A percentile compares a stretch with the other conserved stretches of the same genome.
These are phyloP conservation scores for Calendula officinalis DNA, from an alignment of 129 eudicot genomes.

Conservation along the genomic window DNA sequence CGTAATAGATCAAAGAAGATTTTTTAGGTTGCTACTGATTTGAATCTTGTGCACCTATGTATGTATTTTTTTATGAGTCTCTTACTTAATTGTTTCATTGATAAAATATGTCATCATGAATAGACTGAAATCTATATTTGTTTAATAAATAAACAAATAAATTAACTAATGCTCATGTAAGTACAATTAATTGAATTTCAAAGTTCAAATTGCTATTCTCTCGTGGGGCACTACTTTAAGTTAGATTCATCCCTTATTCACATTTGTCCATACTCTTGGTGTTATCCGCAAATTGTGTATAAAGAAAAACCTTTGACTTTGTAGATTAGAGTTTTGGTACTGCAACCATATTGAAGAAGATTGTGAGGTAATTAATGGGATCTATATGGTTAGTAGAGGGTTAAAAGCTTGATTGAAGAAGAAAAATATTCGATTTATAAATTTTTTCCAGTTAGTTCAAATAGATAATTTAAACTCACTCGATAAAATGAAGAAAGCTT, in stretches of 20 bases:
- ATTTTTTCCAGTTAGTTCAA: too few relatives aligned
- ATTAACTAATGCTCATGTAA: constrained; percentile 8
- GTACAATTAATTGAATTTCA: constrained; percentile 10
- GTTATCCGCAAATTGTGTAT: too few relatives aligned
- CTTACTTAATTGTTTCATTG: background rate
- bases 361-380: background rate
- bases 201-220: constrained; percentile 2
- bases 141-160: background rate
- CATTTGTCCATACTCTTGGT: background rate
- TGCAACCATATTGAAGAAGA: background rate
- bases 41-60: too few relatives aligned
- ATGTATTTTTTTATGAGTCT: background rate
- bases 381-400: too few relatives aligned
- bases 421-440: too few relatives aligned
- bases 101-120: constrained; percentile 5
- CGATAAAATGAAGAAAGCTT: too few relatives aligned
- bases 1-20: too few relatives aligned
- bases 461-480: too few relatives aligned
- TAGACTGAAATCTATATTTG: constrained; percentile 1
- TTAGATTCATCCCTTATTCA: constrained; percentile 5
- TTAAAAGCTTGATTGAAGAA: too few relatives aligned
- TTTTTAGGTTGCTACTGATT: too few relatives aligned
- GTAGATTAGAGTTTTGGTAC: background rate
- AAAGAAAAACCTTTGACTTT: background rate
- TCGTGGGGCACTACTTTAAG: background rate